These are phyloP conservation scores for Xylaria grammica DNA, from an alignment of 495 filamentous ascomycete species.

Conservation along the genomic window DNA sequence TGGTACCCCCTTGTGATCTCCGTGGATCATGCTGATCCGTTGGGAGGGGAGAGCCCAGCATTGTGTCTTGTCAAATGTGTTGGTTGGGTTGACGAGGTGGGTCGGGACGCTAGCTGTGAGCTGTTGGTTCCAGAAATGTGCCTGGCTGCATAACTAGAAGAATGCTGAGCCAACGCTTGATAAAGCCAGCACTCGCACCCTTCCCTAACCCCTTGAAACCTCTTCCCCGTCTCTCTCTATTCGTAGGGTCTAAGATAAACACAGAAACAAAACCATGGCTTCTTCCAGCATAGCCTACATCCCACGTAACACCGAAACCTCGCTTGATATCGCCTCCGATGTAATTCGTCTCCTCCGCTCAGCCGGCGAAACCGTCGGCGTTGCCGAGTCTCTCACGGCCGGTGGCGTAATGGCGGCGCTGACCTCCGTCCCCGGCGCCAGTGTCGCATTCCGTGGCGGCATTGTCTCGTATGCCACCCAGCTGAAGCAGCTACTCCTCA, in stretches of 20 bases:
- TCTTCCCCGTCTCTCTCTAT: not conserved
- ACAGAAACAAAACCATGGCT: slow-evolving; percentile 14
- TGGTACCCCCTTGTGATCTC: not conserved
- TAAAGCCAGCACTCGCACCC: not conserved
- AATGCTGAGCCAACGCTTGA: not conserved
- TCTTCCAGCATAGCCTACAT: slow-evolving; percentile 11
- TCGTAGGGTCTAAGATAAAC: slow-evolving; percentile 7
- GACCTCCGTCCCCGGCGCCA: slow-evolving; percentile 36
- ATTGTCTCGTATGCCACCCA: slow-evolving; percentile 40
- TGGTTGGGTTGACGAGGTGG: not conserved
- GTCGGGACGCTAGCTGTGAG: not conserved
- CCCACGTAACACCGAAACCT: slow-evolving; percentile 26
- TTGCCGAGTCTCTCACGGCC: slow-evolving; percentile 41
- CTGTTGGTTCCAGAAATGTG: not conserved
- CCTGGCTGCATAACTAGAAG: not conserved
- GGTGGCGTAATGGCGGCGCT: slow-evolving; percentile 37
- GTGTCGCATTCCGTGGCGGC: slow-evolving; percentile 38
- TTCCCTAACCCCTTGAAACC: not conserved
- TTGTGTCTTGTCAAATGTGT: not conserved
- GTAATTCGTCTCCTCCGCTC: slow-evolving; percentile 30
- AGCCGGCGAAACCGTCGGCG: slow-evolving; percentile 30
- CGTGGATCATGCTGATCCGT: not conserved
- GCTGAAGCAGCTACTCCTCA: slow-evolving; percentile 36
- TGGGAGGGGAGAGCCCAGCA: not conserved
- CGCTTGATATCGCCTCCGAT: slow-evolving; percentile 28